phyloP scores from a whole-genome alignment of 2,329 filamentous ascomycete species.

The Fusarium tjaetaba region DNA sequence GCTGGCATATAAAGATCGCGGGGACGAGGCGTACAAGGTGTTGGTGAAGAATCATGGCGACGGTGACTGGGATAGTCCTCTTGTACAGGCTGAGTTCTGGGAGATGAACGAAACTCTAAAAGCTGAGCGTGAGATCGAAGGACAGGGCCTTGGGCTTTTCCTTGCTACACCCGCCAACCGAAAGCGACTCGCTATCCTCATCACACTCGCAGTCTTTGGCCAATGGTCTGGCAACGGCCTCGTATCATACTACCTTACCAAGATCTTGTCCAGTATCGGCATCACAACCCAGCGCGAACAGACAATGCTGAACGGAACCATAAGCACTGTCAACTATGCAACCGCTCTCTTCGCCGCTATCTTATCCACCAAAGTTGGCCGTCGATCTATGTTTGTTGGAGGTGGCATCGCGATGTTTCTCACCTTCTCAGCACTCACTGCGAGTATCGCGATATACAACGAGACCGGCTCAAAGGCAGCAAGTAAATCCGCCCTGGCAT shows the following conservation, averaged over 20 bases:
- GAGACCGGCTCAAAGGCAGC: conserved; percentile 18
- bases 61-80: conserved; percentile 59
- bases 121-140: conserved; percentile 18
- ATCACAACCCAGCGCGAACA: conserved; percentile 23
- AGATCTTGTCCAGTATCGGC: conserved; percentile 40
- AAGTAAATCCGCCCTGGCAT: conserved; percentile 22
- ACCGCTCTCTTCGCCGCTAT: conserved; percentile 11
- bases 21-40: conserved; percentile 10
- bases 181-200: conserved; percentile 48
- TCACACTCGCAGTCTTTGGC: conserved; percentile 54
- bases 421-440: conserved; percentile 20
- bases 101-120: conserved; percentile 32
- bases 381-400: conserved; percentile 23
- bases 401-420: conserved; percentile 25
- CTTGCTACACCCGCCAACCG: conserved; percentile 40
- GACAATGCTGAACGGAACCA: conserved; percentile 19
- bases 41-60: conserved; percentile 22
- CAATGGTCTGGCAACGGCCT: conserved; percentile 50
- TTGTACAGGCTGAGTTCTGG: conserved; percentile 24
- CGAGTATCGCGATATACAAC: conserved; percentile 25
- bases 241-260: conserved; percentile 40
- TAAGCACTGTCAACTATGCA: conserved; percentile 23
- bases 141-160: neutral
- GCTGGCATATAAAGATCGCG: conserved; percentile 13
- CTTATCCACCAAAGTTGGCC: conserved; percentile 18